These are phyloP conservation scores for Balakata baccata DNA, from an alignment of 345 rosid genomes.

Conservation along the genomic window DNA sequence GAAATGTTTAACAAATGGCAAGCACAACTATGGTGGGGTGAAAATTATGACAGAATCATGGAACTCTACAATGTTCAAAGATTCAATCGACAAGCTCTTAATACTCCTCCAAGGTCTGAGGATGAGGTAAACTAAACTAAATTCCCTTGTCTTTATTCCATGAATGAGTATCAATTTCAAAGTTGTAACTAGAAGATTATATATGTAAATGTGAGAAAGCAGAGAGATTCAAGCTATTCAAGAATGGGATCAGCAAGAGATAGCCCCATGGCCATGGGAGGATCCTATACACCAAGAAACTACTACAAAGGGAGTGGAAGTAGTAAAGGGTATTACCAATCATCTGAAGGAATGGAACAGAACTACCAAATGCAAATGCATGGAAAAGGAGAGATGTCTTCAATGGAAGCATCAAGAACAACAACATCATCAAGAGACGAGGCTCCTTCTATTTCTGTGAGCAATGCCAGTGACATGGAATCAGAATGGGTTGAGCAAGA, in stretches of 20 bases:
- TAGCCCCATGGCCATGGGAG: constrained; percentile 64
- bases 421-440: constrained; percentile 93
- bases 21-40: constrained; percentile 99
- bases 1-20: constrained; percentile 97
- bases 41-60: constrained; percentile 88
- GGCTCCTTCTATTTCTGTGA: constrained; percentile 80
- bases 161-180: too few species aligned
- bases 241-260: constrained; percentile 73
- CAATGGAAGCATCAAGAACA: constrained; percentile 67
- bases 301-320: constrained; percentile 26
- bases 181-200: too few species aligned
- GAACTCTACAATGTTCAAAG: constrained; percentile 96
- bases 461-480: constrained; percentile 91
- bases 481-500: constrained; percentile 92
- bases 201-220: constrained; percentile 11
- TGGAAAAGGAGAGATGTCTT: constrained; percentile 44
- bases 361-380: constrained; percentile 31
- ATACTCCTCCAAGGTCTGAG: constrained; percentile 82
- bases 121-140: constrained; percentile 53
- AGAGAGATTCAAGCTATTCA: constrained; percentile 77
- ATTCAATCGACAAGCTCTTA: constrained; percentile 90
- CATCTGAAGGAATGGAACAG: too few species aligned
- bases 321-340: too few species aligned
- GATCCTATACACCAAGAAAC: constrained; percentile 72
- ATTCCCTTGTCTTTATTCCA: too few species aligned